phyloP scores from a whole-genome alignment of 2,329 filamentous ascomycete genomes.

The Aspergillus sp. region DNA sequence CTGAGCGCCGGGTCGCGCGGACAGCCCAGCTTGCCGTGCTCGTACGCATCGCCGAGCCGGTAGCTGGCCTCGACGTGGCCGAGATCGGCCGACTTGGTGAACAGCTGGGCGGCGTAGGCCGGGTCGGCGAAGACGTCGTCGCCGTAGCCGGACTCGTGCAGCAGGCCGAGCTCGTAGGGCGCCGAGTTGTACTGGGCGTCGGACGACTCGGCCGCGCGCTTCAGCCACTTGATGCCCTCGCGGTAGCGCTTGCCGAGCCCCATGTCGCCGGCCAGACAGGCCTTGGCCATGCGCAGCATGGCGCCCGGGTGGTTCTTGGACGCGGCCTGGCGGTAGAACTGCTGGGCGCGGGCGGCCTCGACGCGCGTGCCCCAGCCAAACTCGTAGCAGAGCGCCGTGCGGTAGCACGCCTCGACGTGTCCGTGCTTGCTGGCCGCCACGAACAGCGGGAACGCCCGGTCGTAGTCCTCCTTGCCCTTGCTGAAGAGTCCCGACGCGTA shows the following conservation, averaged over 20 bases:
- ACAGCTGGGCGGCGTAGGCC: slow-evolving; percentile 86
- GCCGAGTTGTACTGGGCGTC: slow-evolving; percentile 90
- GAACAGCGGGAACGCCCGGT: slow-evolving; percentile 88
- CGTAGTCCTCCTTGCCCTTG: slow-evolving; percentile 90
- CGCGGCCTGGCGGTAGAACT: slow-evolving; percentile 86
- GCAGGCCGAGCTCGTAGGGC: slow-evolving; percentile 81
- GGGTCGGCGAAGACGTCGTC: slow-evolving; percentile 92
- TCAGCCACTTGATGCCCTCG: slow-evolving; percentile 95
- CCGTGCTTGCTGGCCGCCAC: slow-evolving; percentile 93
- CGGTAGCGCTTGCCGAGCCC: slow-evolving; percentile 79
- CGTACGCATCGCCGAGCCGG: slow-evolving; percentile 93
- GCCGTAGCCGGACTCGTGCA: slow-evolving; percentile 92
- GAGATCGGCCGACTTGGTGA: slow-evolving; percentile 89
- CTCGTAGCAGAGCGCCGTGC: slow-evolving; percentile 91
- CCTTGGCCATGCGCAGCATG: slow-evolving; percentile 87
- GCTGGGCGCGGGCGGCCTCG: slow-evolving; percentile 85
- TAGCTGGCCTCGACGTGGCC: slow-evolving; percentile 84
- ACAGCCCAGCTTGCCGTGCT: slow-evolving; percentile 83
- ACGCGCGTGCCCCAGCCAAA: slow-evolving; percentile 96
- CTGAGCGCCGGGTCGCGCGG: slow-evolving; percentile 88
- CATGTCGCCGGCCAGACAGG: slow-evolving; percentile 85
- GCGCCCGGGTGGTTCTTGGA: slow-evolving; percentile 94
- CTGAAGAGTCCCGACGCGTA: slow-evolving; percentile 92
- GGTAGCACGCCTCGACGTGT: slow-evolving; percentile 92
- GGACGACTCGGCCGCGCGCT: slow-evolving; percentile 84